These are phyloP conservation scores for Mesembryanthemum crystallinum DNA, from an alignment of 148 eudicot species.

Conservation along the genomic window DNA sequence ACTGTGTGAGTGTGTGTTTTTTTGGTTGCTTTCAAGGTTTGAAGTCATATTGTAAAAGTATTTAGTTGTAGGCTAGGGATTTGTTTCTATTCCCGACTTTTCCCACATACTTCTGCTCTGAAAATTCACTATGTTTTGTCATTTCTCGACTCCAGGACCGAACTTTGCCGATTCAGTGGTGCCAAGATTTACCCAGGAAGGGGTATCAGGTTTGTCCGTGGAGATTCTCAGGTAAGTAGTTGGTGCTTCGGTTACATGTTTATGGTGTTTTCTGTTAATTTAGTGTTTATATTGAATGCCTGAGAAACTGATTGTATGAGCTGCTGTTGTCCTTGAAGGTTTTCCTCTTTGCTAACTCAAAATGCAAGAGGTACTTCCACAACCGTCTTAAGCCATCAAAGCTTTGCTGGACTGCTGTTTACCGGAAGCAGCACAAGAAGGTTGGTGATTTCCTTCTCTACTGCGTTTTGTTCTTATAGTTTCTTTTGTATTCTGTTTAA, in stretches of 20 bases:
- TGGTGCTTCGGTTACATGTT: background rate
- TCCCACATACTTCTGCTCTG: background rate
- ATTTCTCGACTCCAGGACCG: slow-evolving; percentile 34
- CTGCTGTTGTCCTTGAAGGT: slow-evolving; percentile 32
- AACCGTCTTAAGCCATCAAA: slow-evolving; percentile 58
- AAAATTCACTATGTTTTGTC: background rate
- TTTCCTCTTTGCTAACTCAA: slow-evolving; percentile 55
- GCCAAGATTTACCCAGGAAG: slow-evolving; percentile 59
- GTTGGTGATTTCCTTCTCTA: slow-evolving; percentile 12
- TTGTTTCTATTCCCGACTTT: background rate
- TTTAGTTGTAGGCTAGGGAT: background rate
- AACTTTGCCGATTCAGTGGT: slow-evolving; percentile 61
- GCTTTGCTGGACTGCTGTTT: slow-evolving; percentile 70
- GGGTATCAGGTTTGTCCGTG: slow-evolving; percentile 52
- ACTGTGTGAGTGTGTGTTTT: no score
- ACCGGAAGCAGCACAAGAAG: slow-evolving; percentile 76
- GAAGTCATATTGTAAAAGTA: no score
- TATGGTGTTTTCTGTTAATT: background rate
- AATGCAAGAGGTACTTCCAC: slow-evolving; percentile 78
- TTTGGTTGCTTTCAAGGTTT: background rate
- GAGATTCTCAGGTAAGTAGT: slow-evolving; percentile 46
- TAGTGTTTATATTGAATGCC: background rate
- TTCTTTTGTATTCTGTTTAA: no score
- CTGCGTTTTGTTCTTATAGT: background rate
- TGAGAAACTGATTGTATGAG: background rate